phyloP scores from a whole-genome alignment of 345 rosid species.

The Clarkia xantiana region DNA sequence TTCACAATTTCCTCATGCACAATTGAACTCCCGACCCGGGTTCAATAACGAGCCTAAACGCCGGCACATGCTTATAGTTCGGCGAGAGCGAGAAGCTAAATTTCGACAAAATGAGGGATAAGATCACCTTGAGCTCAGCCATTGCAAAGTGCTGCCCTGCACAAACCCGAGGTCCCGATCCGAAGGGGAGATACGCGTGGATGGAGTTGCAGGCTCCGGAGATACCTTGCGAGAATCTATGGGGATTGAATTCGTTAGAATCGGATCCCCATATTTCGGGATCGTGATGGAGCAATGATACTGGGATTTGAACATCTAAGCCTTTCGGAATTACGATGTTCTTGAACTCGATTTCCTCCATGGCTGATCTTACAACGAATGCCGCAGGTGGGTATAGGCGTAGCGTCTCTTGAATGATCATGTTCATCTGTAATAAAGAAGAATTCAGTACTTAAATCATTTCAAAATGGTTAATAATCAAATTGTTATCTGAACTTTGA shows the following conservation, averaged over 20 bases:
- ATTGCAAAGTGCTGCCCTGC: constrained; percentile 34
- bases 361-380: constrained; percentile 11
- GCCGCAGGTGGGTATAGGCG: constrained; percentile 23
- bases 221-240: constrained; percentile 26
- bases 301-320: constrained; percentile 16
- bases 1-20: constrained; percentile 8
- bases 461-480: too few species aligned
- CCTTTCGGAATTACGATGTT: constrained; percentile 22
- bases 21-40: constrained; percentile 18
- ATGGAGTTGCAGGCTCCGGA: constrained; percentile 24
- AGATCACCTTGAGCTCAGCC: constrained; percentile 25
- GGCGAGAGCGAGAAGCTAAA: constrained; percentile 26
- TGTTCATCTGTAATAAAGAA: constrained; percentile 13
- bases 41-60: constrained; percentile 18
- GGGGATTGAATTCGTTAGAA: constrained; percentile 26
- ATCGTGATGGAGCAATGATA: constrained; percentile 16
- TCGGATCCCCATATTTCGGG: constrained; percentile 28
- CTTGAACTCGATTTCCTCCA: constrained; percentile 20
- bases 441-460: neutral
- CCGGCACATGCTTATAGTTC: constrained; percentile 28
- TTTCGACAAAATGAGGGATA: constrained; percentile 21
- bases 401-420: constrained; percentile 23
- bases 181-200: constrained; percentile 31
- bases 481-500: too few species aligned
- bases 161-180: constrained; percentile 27